phyloP scores from a whole-genome alignment of 164 flowering plant species.

The Stephania yunnanensis region DNA sequence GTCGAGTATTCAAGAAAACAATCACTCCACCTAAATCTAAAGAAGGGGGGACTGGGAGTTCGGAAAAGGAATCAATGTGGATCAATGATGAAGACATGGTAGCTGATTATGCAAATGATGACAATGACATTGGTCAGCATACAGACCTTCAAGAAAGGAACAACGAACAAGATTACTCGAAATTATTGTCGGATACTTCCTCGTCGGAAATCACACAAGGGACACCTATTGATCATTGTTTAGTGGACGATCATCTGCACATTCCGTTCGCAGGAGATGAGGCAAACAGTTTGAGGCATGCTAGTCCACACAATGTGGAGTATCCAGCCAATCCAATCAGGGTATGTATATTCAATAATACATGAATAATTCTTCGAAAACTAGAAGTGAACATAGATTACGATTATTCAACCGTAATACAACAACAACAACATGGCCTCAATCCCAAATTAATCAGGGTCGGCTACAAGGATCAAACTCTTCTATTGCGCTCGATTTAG shows the following conservation, averaged over 20 bases:
- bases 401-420: background rate
- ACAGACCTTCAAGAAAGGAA: constrained; percentile 18
- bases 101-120: constrained; percentile 12
- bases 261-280: constrained; percentile 36
- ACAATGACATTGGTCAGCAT: constrained; percentile 1
- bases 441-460: too few species aligned
- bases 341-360: constrained; percentile 15
- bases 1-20: constrained; percentile 63
- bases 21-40: constrained; percentile 23
- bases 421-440: too few species aligned
- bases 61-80: constrained; percentile 11
- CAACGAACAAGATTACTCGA: constrained; percentile 17
- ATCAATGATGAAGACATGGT: background rate
- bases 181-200: constrained; percentile 35
- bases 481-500: too few species aligned
- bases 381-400: background rate
- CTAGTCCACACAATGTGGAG: constrained; percentile 22
- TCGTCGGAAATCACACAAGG: constrained; percentile 59
- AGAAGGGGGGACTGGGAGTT: constrained; percentile 16
- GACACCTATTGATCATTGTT: constrained; percentile 23
- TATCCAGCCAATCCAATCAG: constrained; percentile 23
- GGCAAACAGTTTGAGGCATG: constrained; percentile 38
- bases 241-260: constrained; percentile 22
- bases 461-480: too few species aligned
- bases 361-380: background rate